A percentile compares a stretch with the other conserved stretches of the same genome.
phyloP scores from a whole-genome alignment of 306 rosid genomes.

The Boehmeria nivea region DNA sequence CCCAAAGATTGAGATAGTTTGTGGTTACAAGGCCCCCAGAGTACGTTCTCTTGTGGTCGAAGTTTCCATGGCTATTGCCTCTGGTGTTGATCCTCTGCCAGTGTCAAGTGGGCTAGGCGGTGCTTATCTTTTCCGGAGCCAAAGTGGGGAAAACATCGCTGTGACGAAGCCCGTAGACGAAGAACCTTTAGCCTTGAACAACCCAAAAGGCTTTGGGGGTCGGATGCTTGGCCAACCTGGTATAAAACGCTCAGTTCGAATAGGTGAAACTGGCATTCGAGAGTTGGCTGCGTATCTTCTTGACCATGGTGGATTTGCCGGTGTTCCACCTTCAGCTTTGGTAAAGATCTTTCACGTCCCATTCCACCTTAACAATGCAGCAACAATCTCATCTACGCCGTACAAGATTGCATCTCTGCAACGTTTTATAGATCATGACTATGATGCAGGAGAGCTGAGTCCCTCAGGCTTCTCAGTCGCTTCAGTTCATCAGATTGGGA shows the following conservation, averaged over 20 bases:
- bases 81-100: constrained; percentile 54
- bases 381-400: too few species aligned
- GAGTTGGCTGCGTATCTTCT: constrained; percentile 91
- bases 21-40: constrained; percentile 45
- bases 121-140: constrained; percentile 52
- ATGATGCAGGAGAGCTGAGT: constrained; percentile 84
- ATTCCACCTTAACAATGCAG: constrained; percentile 37
- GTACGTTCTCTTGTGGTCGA: constrained; percentile 69
- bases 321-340: constrained; percentile 92
- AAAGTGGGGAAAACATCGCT: constrained; percentile 65
- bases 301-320: constrained; percentile 75
- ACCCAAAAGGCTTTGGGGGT: constrained; percentile 61
- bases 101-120: constrained; percentile 80
- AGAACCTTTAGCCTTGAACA: constrained; percentile 71
- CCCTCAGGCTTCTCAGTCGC: constrained; percentile 65
- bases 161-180: constrained; percentile 88
- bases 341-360: constrained; percentile 64
- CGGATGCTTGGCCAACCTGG: constrained; percentile 70
- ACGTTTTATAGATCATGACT: constrained; percentile 72
- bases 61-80: constrained; percentile 79
- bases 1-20: constrained; percentile 64
- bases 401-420: constrained; percentile 79
- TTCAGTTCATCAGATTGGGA: constrained; percentile 76
- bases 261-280: constrained; percentile 80
- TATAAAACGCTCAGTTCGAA: constrained; percentile 57